Evolutionary conservation across 495 filamentous ascomycete genomes (phyloP).

Genomic region (Podospora pseudopauciseta): DNA sequence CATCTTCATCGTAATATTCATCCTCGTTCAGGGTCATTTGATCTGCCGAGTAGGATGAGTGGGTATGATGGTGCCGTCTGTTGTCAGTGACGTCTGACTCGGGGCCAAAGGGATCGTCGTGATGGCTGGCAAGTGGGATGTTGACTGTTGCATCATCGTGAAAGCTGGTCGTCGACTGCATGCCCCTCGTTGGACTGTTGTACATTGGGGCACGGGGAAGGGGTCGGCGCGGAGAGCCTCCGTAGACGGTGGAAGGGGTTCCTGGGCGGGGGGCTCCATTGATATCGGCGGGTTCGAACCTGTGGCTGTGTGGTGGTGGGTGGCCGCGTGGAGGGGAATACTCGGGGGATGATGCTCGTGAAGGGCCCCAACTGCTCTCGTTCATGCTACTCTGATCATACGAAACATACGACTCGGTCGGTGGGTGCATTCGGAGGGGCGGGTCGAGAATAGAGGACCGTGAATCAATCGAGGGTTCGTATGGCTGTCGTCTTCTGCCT

Average conservation of each 20-base stretch:
- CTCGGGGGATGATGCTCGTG: conserved; percentile 50
- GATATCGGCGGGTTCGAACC: conserved; percentile 82
- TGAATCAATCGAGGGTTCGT: conserved; percentile 49
- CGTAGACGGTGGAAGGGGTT: conserved; percentile 81
- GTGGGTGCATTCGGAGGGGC: conserved; percentile 43
- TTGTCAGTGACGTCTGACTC: conserved; percentile 49
- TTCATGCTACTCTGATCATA: conserved; percentile 31
- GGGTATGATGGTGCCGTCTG: conserved; percentile 25
- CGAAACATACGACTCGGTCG: conserved; percentile 43
- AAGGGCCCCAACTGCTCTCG: conserved; percentile 68
- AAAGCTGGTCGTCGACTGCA: conserved; percentile 35
- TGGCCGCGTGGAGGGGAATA: conserved; percentile 44
- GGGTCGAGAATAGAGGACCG: conserved; percentile 40
- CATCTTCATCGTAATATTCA: conserved; percentile 40
- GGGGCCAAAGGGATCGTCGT: conserved; percentile 76
- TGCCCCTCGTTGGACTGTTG: conserved; percentile 38
- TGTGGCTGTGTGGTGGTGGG: conserved; percentile 62
- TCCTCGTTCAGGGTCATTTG: conserved; percentile 44
- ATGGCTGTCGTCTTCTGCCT: conserved; percentile 38
- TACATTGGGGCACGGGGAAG: conserved; percentile 92
- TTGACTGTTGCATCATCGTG: conserved; percentile 53
- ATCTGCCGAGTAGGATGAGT: conserved; percentile 64
- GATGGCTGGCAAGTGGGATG: conserved; percentile 54
- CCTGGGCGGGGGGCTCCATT: conserved; percentile 89
- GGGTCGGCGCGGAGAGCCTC: conserved; percentile 79